phyloP scores from a whole-genome alignment of 345 rosid genomes.

The Eucalyptus fibrosa region DNA sequence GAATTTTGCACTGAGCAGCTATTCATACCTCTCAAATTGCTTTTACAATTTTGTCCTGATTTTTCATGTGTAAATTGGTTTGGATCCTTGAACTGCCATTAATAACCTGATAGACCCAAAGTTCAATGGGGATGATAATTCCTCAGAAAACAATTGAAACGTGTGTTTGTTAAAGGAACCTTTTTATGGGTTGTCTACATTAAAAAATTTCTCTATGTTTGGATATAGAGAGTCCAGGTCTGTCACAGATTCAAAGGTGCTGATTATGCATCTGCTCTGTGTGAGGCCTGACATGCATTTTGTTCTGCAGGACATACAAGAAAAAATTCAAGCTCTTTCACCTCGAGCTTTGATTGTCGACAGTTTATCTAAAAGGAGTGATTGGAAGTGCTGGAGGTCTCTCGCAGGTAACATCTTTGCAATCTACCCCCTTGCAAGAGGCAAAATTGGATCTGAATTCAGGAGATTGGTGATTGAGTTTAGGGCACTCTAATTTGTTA shows the following conservation, averaged over 20 bases:
- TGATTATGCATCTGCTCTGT: not conserved
- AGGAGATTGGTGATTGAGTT: not conserved
- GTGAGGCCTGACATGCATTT: not conserved
- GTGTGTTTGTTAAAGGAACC: not conserved
- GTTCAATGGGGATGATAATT: not conserved
- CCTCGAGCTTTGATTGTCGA: constrained; percentile 73
- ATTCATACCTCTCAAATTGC: not conserved
- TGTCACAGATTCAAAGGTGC: not conserved
- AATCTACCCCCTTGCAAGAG: not conserved
- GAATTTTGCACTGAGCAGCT: no score
- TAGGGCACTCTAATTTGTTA: not conserved
- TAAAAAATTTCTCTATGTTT: not conserved
- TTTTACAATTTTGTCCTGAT: not conserved
- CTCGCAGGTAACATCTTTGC: constrained; percentile 35
- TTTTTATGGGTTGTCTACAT: not conserved
- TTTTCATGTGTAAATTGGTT: not conserved
- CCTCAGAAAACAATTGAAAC: not conserved
- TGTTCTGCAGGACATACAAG: constrained; percentile 55
- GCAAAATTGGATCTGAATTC: not conserved
- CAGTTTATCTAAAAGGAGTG: constrained; percentile 57
- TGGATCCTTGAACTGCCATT: not conserved
- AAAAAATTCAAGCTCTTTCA: constrained; percentile 43
- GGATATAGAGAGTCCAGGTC: not conserved
- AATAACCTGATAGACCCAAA: not conserved
- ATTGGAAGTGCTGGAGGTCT: constrained; percentile 85